Base-by-base conservation (phyloP, 176 grass and related monocot genomes). In the Avena sativa region DNA sequence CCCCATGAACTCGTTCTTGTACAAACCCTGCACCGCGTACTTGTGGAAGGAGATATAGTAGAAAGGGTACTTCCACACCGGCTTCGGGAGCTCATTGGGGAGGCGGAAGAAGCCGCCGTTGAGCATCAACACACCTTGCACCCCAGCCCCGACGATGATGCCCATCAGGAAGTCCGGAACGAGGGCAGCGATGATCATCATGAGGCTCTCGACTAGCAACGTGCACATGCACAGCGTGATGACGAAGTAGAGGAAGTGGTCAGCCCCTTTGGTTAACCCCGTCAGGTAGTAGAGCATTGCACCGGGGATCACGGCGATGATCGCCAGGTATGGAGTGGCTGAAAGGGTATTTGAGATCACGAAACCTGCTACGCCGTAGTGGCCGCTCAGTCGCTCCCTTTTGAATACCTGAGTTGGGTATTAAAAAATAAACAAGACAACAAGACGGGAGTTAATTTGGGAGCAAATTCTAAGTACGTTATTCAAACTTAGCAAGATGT, bases 1-100 rank as follows among this genome's bases (percentile, higher is more conserved):
- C 3, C 93, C 91, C 44, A 93, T 23, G 81, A 93, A 97, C 85
- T 97, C 95, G 21, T 95, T 97, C 91, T 97, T 95, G 89, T 94
- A 94, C 36, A 89, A 48, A 2, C 92, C 92, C 23, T 94, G 92
- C 7, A 83, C 74, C 0, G 87, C 89, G 5, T 91, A 91, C 72
- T 83, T 94, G 65, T 94, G 89, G 49, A 91, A 94, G 25, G 92
- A 74, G 15, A 94, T 50, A 14, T 89, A 94, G 84, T 79, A 89
- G 47, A 91, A 47, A 1, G 92, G 92, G 58, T 94, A 94, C 30
- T 81, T 85, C 92, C 92, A 94, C 9, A 94, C 64, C 0, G 88
- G 74, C 38, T 91, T 91, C 11, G 92, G 89, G 16, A 94, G 65
- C 38, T 79, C 83, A 10, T 81, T 28, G 1, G 89, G 89, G 5